Evolutionary conservation across 2,329 filamentous ascomycete genomes (phyloP).

Genomic region (Arthrobotrys sphaeroides): DNA sequence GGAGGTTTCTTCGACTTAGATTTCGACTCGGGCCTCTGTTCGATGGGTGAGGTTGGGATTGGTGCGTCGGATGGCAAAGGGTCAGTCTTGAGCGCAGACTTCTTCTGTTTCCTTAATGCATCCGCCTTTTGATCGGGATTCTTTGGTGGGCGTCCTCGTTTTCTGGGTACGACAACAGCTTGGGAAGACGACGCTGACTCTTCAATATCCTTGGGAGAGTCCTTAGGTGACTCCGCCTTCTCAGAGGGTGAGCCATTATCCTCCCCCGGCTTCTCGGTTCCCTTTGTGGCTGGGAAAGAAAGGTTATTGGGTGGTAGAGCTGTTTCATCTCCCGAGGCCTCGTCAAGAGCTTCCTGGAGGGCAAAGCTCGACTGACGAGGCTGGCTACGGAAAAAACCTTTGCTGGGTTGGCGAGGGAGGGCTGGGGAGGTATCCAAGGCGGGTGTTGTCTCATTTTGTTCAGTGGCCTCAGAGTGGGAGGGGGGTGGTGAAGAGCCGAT

Average conservation of each 20-base stretch:
- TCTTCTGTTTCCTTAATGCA: conserved; percentile 26
- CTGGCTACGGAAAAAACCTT: conserved; percentile 39
- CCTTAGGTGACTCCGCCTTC: conserved; percentile 34
- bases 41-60: conserved; percentile 26
- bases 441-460: conserved; percentile 36
- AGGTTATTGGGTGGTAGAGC: not conserved
- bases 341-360: conserved; percentile 28
- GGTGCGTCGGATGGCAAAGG: conserved; percentile 26
- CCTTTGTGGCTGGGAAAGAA: not conserved
- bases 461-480: conserved; percentile 24
- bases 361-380: conserved; percentile 20
- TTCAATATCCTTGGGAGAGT: conserved; percentile 41
- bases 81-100: conserved; percentile 24
- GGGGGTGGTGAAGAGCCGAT: conserved; percentile 52
- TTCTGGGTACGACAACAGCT: conserved; percentile 13
- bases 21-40: conserved; percentile 5
- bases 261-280: conserved; percentile 4
- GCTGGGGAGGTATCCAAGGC: conserved; percentile 16
- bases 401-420: conserved; percentile 25
- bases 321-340: conserved; percentile 24
- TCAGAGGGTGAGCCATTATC: conserved; percentile 34
- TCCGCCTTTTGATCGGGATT: conserved; percentile 30
- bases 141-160: conserved; percentile 48
- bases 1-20: conserved; percentile 13
- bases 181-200: conserved; percentile 43